Evolutionary conservation across 805 yeast genomes (phyloP).

Genomic region (Nakazawaea wickerhamii): DNA sequence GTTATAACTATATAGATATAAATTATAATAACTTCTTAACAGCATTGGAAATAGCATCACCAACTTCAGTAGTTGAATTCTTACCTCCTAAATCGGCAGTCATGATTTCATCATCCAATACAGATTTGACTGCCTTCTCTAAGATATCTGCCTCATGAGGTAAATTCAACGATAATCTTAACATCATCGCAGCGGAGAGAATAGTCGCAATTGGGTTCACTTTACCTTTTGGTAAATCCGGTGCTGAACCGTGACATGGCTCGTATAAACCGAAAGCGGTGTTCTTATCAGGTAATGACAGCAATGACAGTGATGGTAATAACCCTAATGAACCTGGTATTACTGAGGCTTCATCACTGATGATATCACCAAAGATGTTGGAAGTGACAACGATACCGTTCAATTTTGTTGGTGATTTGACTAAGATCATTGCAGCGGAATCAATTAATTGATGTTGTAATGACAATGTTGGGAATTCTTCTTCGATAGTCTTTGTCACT

Average conservation of each 20-base stretch:
- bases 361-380: conserved; percentile 98
- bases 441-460: conserved; percentile 95
- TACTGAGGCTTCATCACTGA: conserved; percentile 96
- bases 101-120: conserved; percentile 77
- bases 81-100: conserved; percentile 90
- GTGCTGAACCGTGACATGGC: conserved; percentile 99
- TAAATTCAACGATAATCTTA: conserved; percentile 80
- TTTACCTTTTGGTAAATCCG: conserved; percentile 80
- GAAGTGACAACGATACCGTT: conserved; percentile 91
- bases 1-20: neutral
- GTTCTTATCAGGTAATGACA: conserved; percentile 95
- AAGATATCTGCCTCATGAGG: conserved; percentile 81
- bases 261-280: conserved; percentile 94
- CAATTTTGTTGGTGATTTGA: conserved; percentile 83
- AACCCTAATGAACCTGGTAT: conserved; percentile 97
- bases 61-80: conserved; percentile 83
- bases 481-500: conserved; percentile 74
- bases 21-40: conserved; percentile 49
- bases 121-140: conserved; percentile 81
- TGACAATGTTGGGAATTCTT: conserved; percentile 85
- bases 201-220: conserved; percentile 96
- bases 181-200: conserved; percentile 96
- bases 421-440: conserved; percentile 97
- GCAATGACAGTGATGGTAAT: conserved; percentile 92
- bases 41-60: conserved; percentile 83